Conservation (phyloP, 371 early-diverging fungal species). For the Catenaria anguillulae region DNA sequence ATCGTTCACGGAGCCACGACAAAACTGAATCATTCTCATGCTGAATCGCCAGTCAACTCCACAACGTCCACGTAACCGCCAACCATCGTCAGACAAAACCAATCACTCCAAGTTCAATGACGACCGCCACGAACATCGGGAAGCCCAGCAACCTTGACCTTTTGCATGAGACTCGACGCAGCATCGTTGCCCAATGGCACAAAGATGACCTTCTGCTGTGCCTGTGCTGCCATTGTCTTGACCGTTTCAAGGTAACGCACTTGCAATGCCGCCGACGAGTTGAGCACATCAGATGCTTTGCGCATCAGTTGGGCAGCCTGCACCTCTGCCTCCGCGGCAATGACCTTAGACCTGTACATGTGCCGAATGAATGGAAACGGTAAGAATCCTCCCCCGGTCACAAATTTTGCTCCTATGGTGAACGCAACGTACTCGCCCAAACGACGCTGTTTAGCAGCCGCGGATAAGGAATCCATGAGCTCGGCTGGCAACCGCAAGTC, state of each 20-base stretch:
- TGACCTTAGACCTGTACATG: conserved; percentile 74
- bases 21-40: no score
- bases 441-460: conserved; percentile 80
- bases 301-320: conserved; percentile 84
- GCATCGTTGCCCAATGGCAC: not conserved
- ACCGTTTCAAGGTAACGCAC: conserved; percentile 79
- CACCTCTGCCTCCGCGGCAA: conserved; percentile 74
- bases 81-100: no score
- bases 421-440: no score
- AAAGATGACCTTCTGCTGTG: not conserved
- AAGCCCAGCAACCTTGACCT: not conserved
- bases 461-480: conserved; percentile 62
- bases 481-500: conserved; percentile 58
- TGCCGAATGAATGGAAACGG: no score
- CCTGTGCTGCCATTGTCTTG: conserved; percentile 34
- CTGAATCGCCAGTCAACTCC: no score
- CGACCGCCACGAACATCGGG: no score
- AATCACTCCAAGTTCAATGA: no score
- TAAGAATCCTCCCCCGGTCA: no score
- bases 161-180: not conserved
- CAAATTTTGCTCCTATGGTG: no score
- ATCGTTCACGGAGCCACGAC: no score
- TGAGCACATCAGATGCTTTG: conserved; percentile 63
- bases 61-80: no score
- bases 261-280: conserved; percentile 58